Evolutionary conservation across 1,139 yeast species (phyloP), one percentile per base, ranked within the genome.

Genomic region (Casaregolazyma lundiana): DNA sequence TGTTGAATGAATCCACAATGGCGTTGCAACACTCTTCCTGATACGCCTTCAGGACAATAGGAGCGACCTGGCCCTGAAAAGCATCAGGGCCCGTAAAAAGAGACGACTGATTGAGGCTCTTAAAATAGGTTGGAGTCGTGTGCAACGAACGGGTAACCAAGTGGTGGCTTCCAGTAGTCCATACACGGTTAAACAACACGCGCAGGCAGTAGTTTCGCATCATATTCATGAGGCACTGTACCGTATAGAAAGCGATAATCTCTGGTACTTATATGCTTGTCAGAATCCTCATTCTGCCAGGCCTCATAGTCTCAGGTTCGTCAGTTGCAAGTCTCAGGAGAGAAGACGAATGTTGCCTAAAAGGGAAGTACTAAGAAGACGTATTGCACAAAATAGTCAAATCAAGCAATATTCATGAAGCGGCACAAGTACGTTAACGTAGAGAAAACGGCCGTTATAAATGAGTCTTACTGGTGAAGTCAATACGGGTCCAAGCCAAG

Each of bases 21-120:
- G 73, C 63, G 0, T 75, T 61, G 1, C 89, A 76, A 39, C 96
- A 92, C 40, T 83, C 81, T 38, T 72, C 62, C 61, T 90, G 97
- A 58, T 90, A 90, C 16, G 77, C 80, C 29, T 85, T 64, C 2
- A 80, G 68, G 15, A 41, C 8, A 30, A 37, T 32, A 15, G 32
- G 32, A 26, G 15, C 32, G 15, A 26, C 15, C 2, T 13, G 32
- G 2, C 4, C 15, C 5, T 13, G 4, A 2, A 26, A 26, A 9
- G 32, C 13, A n/a, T 26, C 32, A 26, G 11, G 32, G 11, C 32
- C 15, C 8, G 29, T 13, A 26, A n/a, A 15, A 9, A 15, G 11
- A 7, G 32, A 26, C 15, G 32, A 26, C 6, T 11, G 7, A 4
- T 24, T 24, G 32, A 26, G 32, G 32, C 24, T 21, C 5, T 21